phyloP scores from a whole-genome alignment of 805 yeast species.

The Saccharomyces eubayanus region DNA sequence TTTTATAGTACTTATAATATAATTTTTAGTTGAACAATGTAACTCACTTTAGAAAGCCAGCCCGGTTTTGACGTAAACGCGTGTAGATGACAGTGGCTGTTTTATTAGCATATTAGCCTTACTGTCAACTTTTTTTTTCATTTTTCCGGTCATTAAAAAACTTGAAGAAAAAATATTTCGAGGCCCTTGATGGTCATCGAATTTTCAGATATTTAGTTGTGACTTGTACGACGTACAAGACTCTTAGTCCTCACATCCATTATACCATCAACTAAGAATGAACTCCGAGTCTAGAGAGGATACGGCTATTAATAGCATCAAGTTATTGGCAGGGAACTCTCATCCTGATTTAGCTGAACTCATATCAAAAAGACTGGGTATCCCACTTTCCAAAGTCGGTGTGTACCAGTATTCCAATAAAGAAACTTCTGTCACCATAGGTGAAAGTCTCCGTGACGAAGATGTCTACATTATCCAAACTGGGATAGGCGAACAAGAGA shows the following conservation, averaged over 20 bases:
- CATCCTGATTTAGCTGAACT: conserved; percentile 73
- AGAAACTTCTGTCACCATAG: conserved; percentile 82
- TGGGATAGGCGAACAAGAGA: conserved; percentile 63
- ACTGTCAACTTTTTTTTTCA: neutral
- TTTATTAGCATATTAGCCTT: neutral
- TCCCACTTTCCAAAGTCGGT: conserved; percentile 63
- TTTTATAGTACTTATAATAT: neutral
- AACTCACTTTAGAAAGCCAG: neutral
- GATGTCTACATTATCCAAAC: conserved; percentile 81
- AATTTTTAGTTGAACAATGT: neutral
- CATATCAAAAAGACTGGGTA: conserved; percentile 59
- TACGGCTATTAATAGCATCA: conserved; percentile 43
- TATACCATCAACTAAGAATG: neutral
- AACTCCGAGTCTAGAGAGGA: conserved; percentile 8
- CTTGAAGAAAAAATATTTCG: neutral
- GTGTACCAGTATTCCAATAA: conserved; percentile 80
- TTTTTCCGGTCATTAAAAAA: neutral
- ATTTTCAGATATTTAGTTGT: neutral
- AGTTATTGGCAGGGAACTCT: conserved; percentile 59
- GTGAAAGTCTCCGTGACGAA: conserved; percentile 84
- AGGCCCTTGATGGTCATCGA: neutral
- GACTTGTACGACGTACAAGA: neutral
- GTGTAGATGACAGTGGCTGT: neutral
- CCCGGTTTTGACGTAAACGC: neutral
- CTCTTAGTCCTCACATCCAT: neutral